phyloP scores from a whole-genome alignment of 805 yeast genomes.

The Saturnispora hagleri region DNA sequence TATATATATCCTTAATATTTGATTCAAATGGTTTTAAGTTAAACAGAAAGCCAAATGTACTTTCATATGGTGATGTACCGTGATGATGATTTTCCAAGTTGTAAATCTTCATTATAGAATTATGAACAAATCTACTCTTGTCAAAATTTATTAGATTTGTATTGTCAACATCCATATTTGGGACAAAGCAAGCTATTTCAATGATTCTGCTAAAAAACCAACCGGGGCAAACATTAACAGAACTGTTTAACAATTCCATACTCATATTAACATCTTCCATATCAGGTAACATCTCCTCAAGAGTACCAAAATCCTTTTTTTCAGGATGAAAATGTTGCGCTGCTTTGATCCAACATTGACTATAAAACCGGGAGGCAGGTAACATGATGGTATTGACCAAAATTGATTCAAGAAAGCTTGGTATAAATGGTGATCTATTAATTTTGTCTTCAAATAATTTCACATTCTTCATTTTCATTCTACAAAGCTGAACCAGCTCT shows the following conservation, averaged over 20 bases:
- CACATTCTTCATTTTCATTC: slow-evolving; percentile 55
- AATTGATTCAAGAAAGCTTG: slow-evolving; percentile 80
- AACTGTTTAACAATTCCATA: background rate
- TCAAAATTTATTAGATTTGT: slow-evolving; percentile 72
- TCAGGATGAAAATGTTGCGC: slow-evolving; percentile 23
- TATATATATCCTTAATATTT: slow-evolving; percentile 28
- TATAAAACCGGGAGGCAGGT: slow-evolving; percentile 69
- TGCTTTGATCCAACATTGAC: slow-evolving; percentile 61
- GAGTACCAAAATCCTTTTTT: slow-evolving; percentile 14
- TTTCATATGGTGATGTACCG: slow-evolving; percentile 19
- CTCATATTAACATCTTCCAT: slow-evolving; percentile 5
- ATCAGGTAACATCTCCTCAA: slow-evolving; percentile 16
- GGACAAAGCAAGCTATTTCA: slow-evolving; percentile 68
- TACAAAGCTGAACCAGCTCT: slow-evolving; percentile 52
- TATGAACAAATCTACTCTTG: slow-evolving; percentile 63
- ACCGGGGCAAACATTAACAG: slow-evolving; percentile 76
- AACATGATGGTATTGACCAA: slow-evolving; percentile 63
- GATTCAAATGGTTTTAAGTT: slow-evolving; percentile 38
- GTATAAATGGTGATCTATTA: slow-evolving; percentile 44
- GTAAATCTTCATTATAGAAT: slow-evolving; percentile 46
- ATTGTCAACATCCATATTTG: slow-evolving; percentile 63
- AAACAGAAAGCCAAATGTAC: slow-evolving; percentile 45
- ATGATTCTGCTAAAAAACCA: slow-evolving; percentile 79
- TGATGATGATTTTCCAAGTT: slow-evolving; percentile 31
- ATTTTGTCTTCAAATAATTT: slow-evolving; percentile 31